phyloP scores from a whole-genome alignment of 2,329 filamentous ascomycete genomes.

The Penicillium sclerotigenum region DNA sequence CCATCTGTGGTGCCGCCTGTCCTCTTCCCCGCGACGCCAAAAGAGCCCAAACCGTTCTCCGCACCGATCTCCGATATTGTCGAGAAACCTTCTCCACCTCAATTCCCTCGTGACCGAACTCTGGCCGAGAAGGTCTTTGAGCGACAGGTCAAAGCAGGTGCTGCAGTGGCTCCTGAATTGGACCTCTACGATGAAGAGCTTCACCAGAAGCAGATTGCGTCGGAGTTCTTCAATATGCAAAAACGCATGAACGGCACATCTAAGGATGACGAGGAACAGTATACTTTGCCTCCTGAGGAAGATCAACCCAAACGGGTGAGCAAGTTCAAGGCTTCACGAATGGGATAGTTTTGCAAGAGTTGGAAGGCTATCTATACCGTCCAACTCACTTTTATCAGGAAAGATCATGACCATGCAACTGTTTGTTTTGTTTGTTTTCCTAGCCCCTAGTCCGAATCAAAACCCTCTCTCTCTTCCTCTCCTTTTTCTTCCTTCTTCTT shows the following conservation, averaged over 20 bases:
- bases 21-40: slow-evolving; percentile 39
- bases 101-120: slow-evolving; percentile 47
- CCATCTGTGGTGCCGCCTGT: slow-evolving; percentile 28
- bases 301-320: slow-evolving; percentile 47
- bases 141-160: slow-evolving; percentile 40
- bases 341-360: slow-evolving; percentile 27
- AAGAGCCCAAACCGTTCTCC: slow-evolving; percentile 39
- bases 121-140: slow-evolving; percentile 60
- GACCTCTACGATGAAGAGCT: slow-evolving; percentile 71
- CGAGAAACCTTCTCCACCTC: slow-evolving; percentile 24
- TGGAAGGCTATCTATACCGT: not conserved
- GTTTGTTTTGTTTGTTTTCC: slow-evolving; percentile 5
- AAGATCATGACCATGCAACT: not conserved
- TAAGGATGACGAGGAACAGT: slow-evolving; percentile 65
- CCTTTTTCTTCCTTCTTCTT: not conserved
- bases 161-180: slow-evolving; percentile 44
- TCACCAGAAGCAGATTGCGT: slow-evolving; percentile 72
- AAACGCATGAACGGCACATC: slow-evolving; percentile 76
- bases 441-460: not conserved
- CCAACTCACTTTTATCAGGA: too few species aligned
- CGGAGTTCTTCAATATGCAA: slow-evolving; percentile 77
- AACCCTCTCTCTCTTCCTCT: not conserved
- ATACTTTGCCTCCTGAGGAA: slow-evolving; percentile 65
- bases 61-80: slow-evolving; percentile 31
- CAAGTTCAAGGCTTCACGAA: slow-evolving; percentile 48